Percentiles rank a stretch among this genome's conserved stretches.
Conservation (phyloP, 1,284 basidiomycete genomes). For the Wallemia ichthyophaga region DNA sequence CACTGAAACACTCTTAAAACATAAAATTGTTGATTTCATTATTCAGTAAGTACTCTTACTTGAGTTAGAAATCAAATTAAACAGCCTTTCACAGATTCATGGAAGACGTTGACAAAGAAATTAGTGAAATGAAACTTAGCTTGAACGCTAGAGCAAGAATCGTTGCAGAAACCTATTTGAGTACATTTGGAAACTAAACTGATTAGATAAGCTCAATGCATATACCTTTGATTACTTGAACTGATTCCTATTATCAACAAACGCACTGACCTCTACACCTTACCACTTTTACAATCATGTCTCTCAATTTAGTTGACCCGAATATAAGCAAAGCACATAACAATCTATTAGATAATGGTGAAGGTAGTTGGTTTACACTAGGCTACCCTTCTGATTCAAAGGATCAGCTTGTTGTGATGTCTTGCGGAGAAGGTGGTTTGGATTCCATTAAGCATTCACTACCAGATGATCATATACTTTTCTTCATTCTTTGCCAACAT, state of each 20-base stretch:
- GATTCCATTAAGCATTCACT: background rate
- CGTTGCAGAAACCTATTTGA: constrained; percentile 39
- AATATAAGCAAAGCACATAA: background rate
- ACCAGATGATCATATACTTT: background rate
- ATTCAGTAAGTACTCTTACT: constrained; percentile 42
- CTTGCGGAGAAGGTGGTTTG: background rate
- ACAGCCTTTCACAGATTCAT: constrained; percentile 40
- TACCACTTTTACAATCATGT: background rate
- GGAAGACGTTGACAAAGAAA: constrained; percentile 56
- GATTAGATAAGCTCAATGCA: background rate
- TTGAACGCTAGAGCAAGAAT: constrained; percentile 88
- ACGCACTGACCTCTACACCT: background rate
- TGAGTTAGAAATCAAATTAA: background rate
- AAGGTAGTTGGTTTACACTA: background rate
- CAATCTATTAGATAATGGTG: background rate
- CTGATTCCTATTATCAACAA: no score
- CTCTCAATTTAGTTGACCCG: background rate
- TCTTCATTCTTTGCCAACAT: background rate
- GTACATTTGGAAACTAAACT: constrained; percentile 2
- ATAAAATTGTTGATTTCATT: constrained; percentile 98
- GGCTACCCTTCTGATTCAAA: background rate
- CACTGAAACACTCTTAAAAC: constrained; percentile 90
- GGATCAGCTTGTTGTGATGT: background rate
- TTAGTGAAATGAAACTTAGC: constrained; percentile 29
- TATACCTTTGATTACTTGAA: no score